Percentiles rank a stretch among this genome's conserved stretches.
phyloP scores from a whole-genome alignment of 225 moss, liverwort and hornwort genomes.

The Polytrichum commune region DNA sequence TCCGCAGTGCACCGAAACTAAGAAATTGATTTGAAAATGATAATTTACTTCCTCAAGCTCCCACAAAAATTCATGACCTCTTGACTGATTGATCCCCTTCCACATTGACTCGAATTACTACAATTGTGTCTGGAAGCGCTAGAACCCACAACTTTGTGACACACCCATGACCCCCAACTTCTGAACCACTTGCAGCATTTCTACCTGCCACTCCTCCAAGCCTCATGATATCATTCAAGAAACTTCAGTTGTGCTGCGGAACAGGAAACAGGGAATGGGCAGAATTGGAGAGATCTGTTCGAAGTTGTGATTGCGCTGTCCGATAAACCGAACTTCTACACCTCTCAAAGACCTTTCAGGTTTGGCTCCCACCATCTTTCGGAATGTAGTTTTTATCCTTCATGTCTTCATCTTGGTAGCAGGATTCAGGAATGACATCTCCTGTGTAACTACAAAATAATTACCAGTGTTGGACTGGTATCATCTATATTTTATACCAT shows the following conservation, averaged over 20 bases:
- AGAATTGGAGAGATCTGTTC: constrained; percentile 78
- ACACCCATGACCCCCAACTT: no score
- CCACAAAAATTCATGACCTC: no score
- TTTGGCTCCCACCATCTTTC: constrained; percentile 6
- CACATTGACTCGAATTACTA: background rate
- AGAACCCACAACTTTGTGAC: no score
- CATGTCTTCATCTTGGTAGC: background rate
- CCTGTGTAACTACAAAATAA: no score
- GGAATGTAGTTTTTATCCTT: background rate
- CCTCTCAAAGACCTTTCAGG: constrained; percentile 77
- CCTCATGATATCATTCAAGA: background rate
- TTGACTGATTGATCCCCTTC: background rate
- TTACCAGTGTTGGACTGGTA: no score
- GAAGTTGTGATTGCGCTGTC: constrained; percentile 91
- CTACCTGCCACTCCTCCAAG: background rate
- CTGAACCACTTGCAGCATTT: no score
- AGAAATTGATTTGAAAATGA: no score
- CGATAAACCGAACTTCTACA: constrained; percentile 92
- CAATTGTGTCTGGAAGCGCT: no score
- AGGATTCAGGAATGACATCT: no score
- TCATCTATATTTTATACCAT: no score
- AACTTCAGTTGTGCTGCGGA: constrained; percentile 7
- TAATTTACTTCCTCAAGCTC: no score
- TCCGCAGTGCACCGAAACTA: no score
- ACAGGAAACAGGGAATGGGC: constrained; percentile 46